These are phyloP conservation scores for Sechiopsis laciniata DNA, from an alignment of 306 rosid genomes.

Conservation along the genomic window DNA sequence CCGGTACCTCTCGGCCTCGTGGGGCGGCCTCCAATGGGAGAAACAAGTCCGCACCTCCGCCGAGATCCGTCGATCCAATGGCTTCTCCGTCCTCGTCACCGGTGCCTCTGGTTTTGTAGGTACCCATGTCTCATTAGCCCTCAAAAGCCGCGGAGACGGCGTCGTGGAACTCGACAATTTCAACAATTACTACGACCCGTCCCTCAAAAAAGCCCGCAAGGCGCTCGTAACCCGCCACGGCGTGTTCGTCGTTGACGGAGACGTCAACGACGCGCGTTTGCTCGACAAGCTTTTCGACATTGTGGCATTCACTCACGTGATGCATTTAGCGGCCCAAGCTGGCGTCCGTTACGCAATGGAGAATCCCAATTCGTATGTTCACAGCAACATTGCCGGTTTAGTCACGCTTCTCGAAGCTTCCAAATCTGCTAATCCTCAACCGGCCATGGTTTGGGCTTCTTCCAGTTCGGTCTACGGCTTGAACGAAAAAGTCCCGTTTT, in stretches of 20 bases:
- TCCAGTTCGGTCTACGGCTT: slow-evolving; percentile 70
- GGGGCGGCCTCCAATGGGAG: slow-evolving; percentile 97
- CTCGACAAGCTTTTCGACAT: slow-evolving; percentile 66
- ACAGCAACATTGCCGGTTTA: slow-evolving; percentile 86
- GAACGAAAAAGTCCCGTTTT: slow-evolving; percentile 37
- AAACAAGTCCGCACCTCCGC: slow-evolving; percentile 74
- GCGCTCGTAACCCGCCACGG: slow-evolving; percentile 38
- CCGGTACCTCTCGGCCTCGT: slow-evolving; percentile 59
- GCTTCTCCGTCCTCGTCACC: slow-evolving; percentile 69
- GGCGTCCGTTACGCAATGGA: slow-evolving; percentile 90
- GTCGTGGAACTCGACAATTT: slow-evolving; percentile 80
- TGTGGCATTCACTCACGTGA: slow-evolving; percentile 72
- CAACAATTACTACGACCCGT: slow-evolving; percentile 77
- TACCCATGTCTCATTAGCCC: slow-evolving; percentile 56
- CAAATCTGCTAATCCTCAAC: slow-evolving; percentile 33
- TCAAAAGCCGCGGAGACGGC: slow-evolving; percentile 67
- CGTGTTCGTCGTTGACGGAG: slow-evolving; percentile 68
- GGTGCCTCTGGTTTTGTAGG: slow-evolving; percentile 42
- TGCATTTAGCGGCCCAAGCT: slow-evolving; percentile 95
- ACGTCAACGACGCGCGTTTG: slow-evolving; percentile 58
- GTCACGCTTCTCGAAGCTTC: slow-evolving; percentile 70
- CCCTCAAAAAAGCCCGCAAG: slow-evolving; percentile 59
- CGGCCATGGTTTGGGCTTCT: slow-evolving; percentile 14
- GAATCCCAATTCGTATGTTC: slow-evolving; percentile 73
- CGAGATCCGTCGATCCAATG: slow-evolving; percentile 55